These are phyloP conservation scores for Calonectria henricotiae DNA, from an alignment of 2,329 filamentous ascomycete genomes.

Conservation along the genomic window DNA sequence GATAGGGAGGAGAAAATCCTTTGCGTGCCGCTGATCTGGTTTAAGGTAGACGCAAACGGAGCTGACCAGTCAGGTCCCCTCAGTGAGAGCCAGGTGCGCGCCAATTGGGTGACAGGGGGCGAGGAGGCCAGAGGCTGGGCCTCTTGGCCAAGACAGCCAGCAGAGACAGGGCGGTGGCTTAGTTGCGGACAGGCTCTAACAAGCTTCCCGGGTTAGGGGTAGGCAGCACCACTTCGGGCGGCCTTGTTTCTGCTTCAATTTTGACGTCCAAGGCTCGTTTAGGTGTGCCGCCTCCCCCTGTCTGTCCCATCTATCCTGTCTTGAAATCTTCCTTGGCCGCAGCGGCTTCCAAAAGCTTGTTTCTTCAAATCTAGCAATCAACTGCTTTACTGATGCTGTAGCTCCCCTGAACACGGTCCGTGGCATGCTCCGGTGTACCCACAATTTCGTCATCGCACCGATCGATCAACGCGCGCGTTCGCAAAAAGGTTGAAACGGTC, in stretches of 20 bases:
- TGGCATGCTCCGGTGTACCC: neutral
- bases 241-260: constrained; percentile 31
- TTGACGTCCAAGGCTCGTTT: neutral
- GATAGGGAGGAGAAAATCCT: neutral
- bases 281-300: neutral
- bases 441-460: constrained; percentile 17
- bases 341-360: constrained; percentile 19
- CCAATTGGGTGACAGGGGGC: constrained; percentile 7
- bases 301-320: neutral
- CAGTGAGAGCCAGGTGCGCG: constrained; percentile 15
- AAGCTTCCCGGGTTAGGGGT: constrained; percentile 18
- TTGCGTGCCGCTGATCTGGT: constrained; percentile 17
- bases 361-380: neutral
- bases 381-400: neutral
- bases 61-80: neutral
- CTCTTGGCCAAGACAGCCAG: constrained; percentile 2
- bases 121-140: neutral
- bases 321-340: constrained; percentile 18
- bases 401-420: constrained; percentile 1
- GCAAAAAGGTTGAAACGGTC: neutral
- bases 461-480: constrained; percentile 9
- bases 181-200: constrained; percentile 26
- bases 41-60: constrained; percentile 3
- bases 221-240: constrained; percentile 25
- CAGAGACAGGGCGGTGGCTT: constrained; percentile 27